A percentile compares a stretch with the other conserved stretches of the same genome.
phyloP scores from a whole-genome alignment of 441 rosid genomes.

The Pelargonium australe region DNA sequence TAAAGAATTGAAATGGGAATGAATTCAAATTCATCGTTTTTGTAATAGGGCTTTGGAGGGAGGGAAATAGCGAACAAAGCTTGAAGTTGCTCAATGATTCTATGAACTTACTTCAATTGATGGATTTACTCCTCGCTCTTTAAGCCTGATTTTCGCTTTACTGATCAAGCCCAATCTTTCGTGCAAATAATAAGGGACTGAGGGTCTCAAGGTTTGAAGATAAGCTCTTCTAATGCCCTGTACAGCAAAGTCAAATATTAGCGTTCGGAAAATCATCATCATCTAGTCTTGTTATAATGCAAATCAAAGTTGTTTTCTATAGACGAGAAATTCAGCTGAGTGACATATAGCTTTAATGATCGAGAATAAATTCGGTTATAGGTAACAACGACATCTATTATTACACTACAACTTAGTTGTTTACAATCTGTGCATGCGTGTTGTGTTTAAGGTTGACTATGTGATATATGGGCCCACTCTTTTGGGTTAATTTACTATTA shows the following conservation, averaged over 20 bases:
- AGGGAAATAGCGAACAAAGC: background rate
- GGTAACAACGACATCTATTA: background rate
- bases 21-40: background rate
- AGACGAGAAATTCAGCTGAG: background rate
- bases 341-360: background rate
- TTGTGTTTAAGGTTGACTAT: too few relatives aligned
- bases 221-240: slow-evolving; percentile 90
- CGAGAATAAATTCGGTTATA: background rate
- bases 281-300: background rate
- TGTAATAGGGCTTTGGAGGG: background rate
- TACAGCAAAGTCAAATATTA: slow-evolving; percentile 15
- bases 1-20: background rate
- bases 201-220: slow-evolving; percentile 72
- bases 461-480: too few relatives aligned
- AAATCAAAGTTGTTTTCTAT: background rate
- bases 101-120: slow-evolving; percentile 71
- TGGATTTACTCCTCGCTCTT: slow-evolving; percentile 78
- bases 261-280: slow-evolving; percentile 9
- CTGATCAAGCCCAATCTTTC: slow-evolving; percentile 79
- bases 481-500: too few relatives aligned
- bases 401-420: background rate
- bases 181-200: slow-evolving; percentile 77
- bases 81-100: background rate
- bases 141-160: slow-evolving; percentile 74
- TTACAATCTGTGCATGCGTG: background rate